Percentiles rank a stretch among this genome's conserved stretches.
These are phyloP conservation scores for Chrysoporthe puriensis DNA, from an alignment of 2,329 filamentous ascomycete species.

Conservation along the genomic window DNA sequence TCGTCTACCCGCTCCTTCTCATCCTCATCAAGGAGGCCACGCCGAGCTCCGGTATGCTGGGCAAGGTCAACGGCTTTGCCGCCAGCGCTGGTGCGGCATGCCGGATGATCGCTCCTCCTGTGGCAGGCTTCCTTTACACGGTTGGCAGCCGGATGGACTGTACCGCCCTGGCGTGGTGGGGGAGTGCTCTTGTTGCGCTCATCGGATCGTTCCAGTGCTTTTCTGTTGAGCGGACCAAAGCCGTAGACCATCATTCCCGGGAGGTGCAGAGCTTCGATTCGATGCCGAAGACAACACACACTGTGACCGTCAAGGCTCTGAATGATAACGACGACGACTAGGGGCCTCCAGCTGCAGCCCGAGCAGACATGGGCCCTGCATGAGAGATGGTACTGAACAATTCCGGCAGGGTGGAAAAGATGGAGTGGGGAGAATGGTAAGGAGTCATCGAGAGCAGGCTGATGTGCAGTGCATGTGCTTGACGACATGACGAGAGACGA, in stretches of 20 bases:
- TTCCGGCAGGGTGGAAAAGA: not conserved
- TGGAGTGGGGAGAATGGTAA: not conserved
- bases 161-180: constrained; percentile 67
- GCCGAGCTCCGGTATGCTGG: constrained; percentile 58
- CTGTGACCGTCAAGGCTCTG: constrained; percentile 17
- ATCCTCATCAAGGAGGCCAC: constrained; percentile 71
- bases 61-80: constrained; percentile 68
- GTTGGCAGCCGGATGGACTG: constrained; percentile 62
- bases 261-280: constrained; percentile 23
- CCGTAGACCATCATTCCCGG: constrained; percentile 16
- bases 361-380: not conserved
- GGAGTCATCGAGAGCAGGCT: not conserved
- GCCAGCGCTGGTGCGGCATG: constrained; percentile 69
- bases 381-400: no score
- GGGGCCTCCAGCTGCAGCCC: not conserved
- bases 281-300: constrained; percentile 17
- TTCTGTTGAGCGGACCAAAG: constrained; percentile 45
- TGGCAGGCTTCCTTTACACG: constrained; percentile 66
- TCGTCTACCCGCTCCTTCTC: constrained; percentile 67
- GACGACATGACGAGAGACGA: not conserved
- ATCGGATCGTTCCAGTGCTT: constrained; percentile 66
- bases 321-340: constrained; percentile 16
- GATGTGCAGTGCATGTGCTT: not conserved
- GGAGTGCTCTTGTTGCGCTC: constrained; percentile 59
- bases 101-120: constrained; percentile 68